Percentiles rank a stretch among this genome's conserved stretches.
These are phyloP conservation scores for Massarina eburnea DNA, from an alignment of 2,329 filamentous ascomycete species.

Conservation along the genomic window DNA sequence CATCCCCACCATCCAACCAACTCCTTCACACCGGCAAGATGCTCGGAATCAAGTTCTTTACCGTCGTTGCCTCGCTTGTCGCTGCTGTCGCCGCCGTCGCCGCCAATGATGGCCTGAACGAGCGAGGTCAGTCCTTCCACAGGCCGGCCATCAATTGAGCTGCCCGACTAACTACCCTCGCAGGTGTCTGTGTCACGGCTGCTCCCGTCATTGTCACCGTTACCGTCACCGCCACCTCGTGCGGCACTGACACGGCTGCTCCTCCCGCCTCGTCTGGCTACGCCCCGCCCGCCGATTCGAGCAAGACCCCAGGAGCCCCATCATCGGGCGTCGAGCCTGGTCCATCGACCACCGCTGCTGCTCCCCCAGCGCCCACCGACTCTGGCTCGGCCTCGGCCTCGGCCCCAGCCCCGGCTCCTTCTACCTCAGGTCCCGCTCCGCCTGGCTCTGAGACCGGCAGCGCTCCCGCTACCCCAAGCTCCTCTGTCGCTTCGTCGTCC, in stretches of 20 bases:
- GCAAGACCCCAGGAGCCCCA: slow-evolving; percentile 4
- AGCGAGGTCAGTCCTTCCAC: slow-evolving; percentile 1
- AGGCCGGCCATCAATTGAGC: not conserved
- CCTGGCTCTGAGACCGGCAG: not conserved
- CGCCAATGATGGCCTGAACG: slow-evolving; percentile 8
- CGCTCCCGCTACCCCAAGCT: not conserved
- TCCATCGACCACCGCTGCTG: not conserved
- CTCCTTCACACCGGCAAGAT: slow-evolving; percentile 22
- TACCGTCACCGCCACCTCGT: slow-evolving; percentile 30
- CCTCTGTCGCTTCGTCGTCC: not conserved
- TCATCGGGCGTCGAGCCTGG: not conserved
- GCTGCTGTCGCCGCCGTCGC: slow-evolving; percentile 21
- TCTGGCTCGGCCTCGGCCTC: slow-evolving; percentile 1
- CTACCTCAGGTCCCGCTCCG: not conserved
- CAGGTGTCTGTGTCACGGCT: slow-evolving; percentile 14
- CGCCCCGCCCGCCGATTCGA: slow-evolving; percentile 4
- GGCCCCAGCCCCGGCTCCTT: not conserved
- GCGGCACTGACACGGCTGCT: slow-evolving; percentile 14
- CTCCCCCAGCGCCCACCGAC: not conserved
- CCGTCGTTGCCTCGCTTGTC: slow-evolving; percentile 19
- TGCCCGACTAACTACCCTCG: slow-evolving; percentile 9
- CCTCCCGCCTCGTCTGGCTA: slow-evolving; percentile 8
- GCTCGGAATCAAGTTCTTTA: slow-evolving; percentile 29
- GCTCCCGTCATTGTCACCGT: slow-evolving; percentile 27
- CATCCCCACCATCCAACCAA: slow-evolving; percentile 15